Percentiles rank a stretch among this genome's conserved stretches.
These are phyloP conservation scores for Cladosporium sp. DNA, from an alignment of 2,329 filamentous ascomycete genomes.

Conservation along the genomic window DNA sequence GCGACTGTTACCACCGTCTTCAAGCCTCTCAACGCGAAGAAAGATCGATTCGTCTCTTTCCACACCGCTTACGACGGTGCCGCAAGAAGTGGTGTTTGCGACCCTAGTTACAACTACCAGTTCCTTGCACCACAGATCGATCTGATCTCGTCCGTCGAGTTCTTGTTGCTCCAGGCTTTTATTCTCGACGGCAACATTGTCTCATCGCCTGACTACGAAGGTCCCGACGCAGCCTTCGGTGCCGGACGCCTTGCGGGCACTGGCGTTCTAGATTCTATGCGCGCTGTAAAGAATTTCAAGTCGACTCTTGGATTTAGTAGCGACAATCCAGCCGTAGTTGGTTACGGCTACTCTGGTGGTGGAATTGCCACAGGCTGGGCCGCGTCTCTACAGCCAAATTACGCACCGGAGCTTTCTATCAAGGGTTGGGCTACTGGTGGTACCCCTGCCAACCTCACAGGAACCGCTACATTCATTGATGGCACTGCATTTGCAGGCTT, in stretches of 20 bases:
- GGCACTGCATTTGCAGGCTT: constrained; percentile 31
- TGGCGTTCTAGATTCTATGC: constrained; percentile 45
- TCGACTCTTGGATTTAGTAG: constrained; percentile 30
- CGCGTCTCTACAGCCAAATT: constrained; percentile 51
- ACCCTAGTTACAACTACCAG: constrained; percentile 42
- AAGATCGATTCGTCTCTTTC: constrained; percentile 32
- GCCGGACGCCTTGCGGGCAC: constrained; percentile 44
- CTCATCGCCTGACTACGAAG: constrained; percentile 46
- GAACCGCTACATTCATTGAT: constrained; percentile 29
- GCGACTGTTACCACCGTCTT: constrained; percentile 32
- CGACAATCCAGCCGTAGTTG: constrained; percentile 35
- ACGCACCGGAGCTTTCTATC: constrained; percentile 55
- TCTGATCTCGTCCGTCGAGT: constrained; percentile 26
- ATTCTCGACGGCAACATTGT: constrained; percentile 31
- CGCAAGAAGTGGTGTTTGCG: constrained; percentile 37
- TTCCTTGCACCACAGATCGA: constrained; percentile 27
- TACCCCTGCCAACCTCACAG: constrained; percentile 43
- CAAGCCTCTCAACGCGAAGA: constrained; percentile 25
- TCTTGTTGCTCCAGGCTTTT: constrained; percentile 26
- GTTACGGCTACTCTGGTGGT: constrained; percentile 60
- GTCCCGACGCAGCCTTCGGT: constrained; percentile 31
- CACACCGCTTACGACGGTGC: constrained; percentile 37
- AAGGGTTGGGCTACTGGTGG: constrained; percentile 53
- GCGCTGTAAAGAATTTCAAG: constrained; percentile 39
- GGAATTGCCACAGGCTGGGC: constrained; percentile 54